These are phyloP conservation scores for Trichophyton rubrum DNA, from an alignment of 2,329 filamentous ascomycete genomes.

Conservation along the genomic window DNA sequence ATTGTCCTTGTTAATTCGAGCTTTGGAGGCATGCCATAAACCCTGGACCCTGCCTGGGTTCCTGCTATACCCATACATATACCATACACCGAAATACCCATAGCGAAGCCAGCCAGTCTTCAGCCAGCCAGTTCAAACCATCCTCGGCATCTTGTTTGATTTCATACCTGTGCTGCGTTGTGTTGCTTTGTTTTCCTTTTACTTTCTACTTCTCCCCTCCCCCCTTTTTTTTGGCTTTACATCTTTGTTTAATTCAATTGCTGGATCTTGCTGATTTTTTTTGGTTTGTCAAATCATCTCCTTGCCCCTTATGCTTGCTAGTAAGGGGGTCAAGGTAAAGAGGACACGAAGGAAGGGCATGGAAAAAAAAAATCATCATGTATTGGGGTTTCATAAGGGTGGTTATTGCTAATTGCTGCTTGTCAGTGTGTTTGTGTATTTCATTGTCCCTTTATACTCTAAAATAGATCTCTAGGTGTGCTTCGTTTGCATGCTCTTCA, in stretches of 20 bases:
- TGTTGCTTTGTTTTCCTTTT: neutral
- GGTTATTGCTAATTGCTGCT: neutral
- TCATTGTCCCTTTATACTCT: neutral
- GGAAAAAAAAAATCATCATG: neutral
- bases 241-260: neutral
- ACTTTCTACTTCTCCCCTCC: neutral
- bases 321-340: neutral
- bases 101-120: neutral
- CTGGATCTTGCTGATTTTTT: neutral
- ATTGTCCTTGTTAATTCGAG: constrained; percentile 1
- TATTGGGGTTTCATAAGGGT: neutral
- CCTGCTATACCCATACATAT: constrained; percentile 1
- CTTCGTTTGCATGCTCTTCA: neutral
- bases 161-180: neutral
- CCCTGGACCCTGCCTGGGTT: neutral
- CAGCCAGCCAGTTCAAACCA: neutral
- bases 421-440: neutral
- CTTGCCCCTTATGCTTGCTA: neutral
- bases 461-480: constrained; percentile 3
- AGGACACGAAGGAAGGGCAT: neutral
- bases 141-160: neutral
- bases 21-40: neutral
- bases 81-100: neutral
- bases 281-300: neutral
- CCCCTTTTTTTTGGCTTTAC: neutral